phyloP scores from a whole-genome alignment of 2,329 filamentous ascomycete genomes.

The Acephala macrosclerotiorum region DNA sequence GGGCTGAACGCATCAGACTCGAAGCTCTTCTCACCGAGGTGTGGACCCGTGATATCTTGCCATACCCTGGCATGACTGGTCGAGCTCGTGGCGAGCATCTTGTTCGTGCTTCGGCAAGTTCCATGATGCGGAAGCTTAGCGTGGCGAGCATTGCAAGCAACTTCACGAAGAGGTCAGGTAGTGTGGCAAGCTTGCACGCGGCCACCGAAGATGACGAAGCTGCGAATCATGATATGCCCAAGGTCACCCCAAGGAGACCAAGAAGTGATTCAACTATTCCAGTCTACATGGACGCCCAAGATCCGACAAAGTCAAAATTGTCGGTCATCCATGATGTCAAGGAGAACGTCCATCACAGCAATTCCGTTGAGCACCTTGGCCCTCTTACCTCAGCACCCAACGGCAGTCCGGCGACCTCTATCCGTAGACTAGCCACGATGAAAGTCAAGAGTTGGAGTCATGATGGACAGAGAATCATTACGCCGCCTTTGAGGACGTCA shows the following conservation, averaged over 20 bases:
- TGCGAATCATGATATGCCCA: slow-evolving; percentile 28
- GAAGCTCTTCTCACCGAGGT: slow-evolving; percentile 79
- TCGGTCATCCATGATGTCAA: slow-evolving; percentile 42
- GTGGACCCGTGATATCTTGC: slow-evolving; percentile 82
- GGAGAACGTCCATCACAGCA: slow-evolving; percentile 32
- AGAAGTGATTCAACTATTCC: slow-evolving; percentile 26
- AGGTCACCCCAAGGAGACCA: slow-evolving; percentile 21
- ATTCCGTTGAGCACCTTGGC: slow-evolving; percentile 33
- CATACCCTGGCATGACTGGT: slow-evolving; percentile 81
- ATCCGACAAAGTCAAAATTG: slow-evolving; percentile 32
- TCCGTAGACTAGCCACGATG: slow-evolving; percentile 36
- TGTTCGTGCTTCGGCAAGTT: slow-evolving; percentile 80
- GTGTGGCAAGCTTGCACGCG: slow-evolving; percentile 41
- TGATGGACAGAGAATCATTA: slow-evolving; percentile 39
- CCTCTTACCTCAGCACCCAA: slow-evolving; percentile 22
- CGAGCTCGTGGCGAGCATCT: slow-evolving; percentile 72
- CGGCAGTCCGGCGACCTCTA: slow-evolving; percentile 32
- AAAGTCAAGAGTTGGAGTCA: slow-evolving; percentile 39
- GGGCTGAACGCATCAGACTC: slow-evolving; percentile 78
- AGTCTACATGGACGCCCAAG: slow-evolving; percentile 28
- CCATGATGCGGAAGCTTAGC: slow-evolving; percentile 88
- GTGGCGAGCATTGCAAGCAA: slow-evolving; percentile 80
- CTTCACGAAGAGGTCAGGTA: slow-evolving; percentile 72
- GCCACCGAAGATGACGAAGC: slow-evolving; percentile 35
- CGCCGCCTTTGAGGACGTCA: slow-evolving; percentile 38